Evolutionary conservation across 2,329 filamentous ascomycete genomes (phyloP).

Genomic region (Capronia epimyces): DNA sequence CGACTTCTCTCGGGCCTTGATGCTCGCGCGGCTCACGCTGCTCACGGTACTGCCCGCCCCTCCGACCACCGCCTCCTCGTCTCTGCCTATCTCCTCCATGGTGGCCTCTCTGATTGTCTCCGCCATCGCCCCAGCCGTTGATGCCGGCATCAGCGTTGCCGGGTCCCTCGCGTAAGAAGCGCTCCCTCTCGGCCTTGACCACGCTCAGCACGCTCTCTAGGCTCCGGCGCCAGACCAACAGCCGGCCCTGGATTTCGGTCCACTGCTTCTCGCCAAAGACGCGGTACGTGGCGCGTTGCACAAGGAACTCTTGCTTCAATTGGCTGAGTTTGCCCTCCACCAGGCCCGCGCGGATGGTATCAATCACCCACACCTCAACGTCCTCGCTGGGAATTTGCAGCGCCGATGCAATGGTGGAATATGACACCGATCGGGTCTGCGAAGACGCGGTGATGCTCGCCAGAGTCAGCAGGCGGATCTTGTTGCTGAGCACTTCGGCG

Average conservation of each 20-base stretch:
- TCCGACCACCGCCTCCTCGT: constrained; percentile 26
- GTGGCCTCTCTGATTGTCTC: constrained; percentile 8
- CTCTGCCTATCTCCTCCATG: constrained; percentile 14
- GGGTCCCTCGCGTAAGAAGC: constrained; percentile 62
- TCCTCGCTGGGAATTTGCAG: constrained; percentile 77
- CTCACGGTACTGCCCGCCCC: constrained; percentile 30
- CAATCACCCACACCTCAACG: constrained; percentile 98
- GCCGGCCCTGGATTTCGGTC: constrained; percentile 81
- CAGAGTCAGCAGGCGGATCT: constrained; percentile 93
- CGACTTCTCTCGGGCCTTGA: constrained; percentile 35
- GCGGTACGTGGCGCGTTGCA: constrained; percentile 92
- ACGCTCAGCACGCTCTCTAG: constrained; percentile 72
- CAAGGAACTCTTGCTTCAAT: constrained; percentile 84
- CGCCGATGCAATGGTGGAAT: constrained; percentile 74
- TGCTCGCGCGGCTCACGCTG: constrained; percentile 28
- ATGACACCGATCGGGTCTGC: constrained; percentile 80
- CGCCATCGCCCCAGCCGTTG: constrained; percentile 10
- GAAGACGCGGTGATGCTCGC: constrained; percentile 80
- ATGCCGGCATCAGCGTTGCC: constrained; percentile 11
- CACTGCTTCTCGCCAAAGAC: constrained; percentile 98
- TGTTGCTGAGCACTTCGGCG: constrained; percentile 75
- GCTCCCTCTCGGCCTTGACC: constrained; percentile 73
- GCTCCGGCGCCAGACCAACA: constrained; percentile 87
- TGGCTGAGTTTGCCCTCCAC: constrained; percentile 96
- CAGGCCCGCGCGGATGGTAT: constrained; percentile 90